Percentiles rank a stretch among this genome's conserved stretches.
phyloP scores from a whole-genome alignment of 2,329 filamentous ascomycete species.

The Colletotrichum limetticola region DNA sequence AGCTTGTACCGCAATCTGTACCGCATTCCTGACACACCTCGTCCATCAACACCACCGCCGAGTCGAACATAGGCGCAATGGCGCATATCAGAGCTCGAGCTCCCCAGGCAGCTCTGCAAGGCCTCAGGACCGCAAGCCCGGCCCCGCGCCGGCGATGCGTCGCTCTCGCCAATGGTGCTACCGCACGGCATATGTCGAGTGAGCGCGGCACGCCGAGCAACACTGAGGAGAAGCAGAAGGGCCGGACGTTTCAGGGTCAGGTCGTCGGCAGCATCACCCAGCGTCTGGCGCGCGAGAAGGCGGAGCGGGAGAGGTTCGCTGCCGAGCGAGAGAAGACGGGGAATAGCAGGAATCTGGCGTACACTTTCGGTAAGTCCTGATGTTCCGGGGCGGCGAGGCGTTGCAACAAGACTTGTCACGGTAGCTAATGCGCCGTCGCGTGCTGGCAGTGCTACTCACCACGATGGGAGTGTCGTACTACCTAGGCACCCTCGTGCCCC shows the following conservation, averaged over 20 bases:
- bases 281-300: conserved; percentile 64
- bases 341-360: conserved; percentile 58
- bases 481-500: conserved; percentile 66
- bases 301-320: conserved; percentile 63
- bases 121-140: conserved; percentile 39
- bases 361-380: conserved; percentile 62
- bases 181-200: conserved; percentile 37
- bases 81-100: conserved; percentile 47
- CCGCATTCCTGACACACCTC: not conserved
- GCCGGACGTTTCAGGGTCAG: conserved; percentile 65
- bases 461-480: conserved; percentile 66
- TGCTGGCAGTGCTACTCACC: conserved; percentile 59
- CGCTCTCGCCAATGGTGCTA: conserved; percentile 9
- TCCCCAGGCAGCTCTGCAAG: conserved; percentile 44
- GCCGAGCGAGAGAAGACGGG: conserved; percentile 48
- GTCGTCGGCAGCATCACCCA: conserved; percentile 68
- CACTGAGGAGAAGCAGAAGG: conserved; percentile 46
- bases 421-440: conserved; percentile 15
- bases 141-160: conserved; percentile 29
- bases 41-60: not conserved
- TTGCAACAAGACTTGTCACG: not conserved
- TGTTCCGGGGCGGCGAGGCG: not conserved
- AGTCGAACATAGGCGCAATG: conserved; percentile 38
- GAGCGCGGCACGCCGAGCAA: conserved; percentile 42
- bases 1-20: too few species aligned